Base-by-base conservation (phyloP, 108 stramenopile genomes). In the Parietichytrium sp. region DNA sequence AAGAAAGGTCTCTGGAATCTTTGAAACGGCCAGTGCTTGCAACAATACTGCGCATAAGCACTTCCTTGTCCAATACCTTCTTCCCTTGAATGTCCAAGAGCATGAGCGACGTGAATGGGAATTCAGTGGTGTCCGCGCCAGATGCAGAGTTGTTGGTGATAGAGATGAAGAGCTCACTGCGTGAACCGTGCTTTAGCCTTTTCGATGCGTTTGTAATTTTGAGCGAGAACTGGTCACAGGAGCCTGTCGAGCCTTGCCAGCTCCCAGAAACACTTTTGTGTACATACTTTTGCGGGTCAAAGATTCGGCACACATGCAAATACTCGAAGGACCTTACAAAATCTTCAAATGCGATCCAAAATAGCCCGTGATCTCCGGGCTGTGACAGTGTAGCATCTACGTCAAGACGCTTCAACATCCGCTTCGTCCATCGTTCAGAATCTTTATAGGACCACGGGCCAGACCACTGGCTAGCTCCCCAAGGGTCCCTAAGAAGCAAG, bases 261-360 rank as follows among this genome's bases (percentile, higher is more conserved):
- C n/a, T n/a, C n/a, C n/a, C n/a, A n/a, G n/a, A n/a, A n/a, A n/a
- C 6, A 72, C 61, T 27, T 72, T 72, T 1, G 13, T 42, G 42
- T 72, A n/a, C 33, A 6, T 10, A 3, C 33, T 1, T 25, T 36
- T 72, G 15, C 15, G 61, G 6, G 10, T 72, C 49, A 20, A 72
- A 72, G 61, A 27, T 42, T 12, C 61, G 33, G 61, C 61, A 72
- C 61, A 72, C 61, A 25, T 72, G 45, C 10, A 72, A 23, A 33
- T 72, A 33, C 20, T 72, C 45, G 61, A 72, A 72, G 16, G 36
- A 42, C 10, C 36, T 20, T 33, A 72, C 61, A 2, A 72, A 72
- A 20, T 72, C 61, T 6, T 72, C 61, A 33, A 72, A 45, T 6
- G 16, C 10, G n/a, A 72, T 72, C 61, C 61, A 72, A 45, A 72